Evolutionary conservation across 208 protist species (phyloP), one percentile per base, ranked within the genome.

Genomic region (Crithidia brevicula): DNA sequence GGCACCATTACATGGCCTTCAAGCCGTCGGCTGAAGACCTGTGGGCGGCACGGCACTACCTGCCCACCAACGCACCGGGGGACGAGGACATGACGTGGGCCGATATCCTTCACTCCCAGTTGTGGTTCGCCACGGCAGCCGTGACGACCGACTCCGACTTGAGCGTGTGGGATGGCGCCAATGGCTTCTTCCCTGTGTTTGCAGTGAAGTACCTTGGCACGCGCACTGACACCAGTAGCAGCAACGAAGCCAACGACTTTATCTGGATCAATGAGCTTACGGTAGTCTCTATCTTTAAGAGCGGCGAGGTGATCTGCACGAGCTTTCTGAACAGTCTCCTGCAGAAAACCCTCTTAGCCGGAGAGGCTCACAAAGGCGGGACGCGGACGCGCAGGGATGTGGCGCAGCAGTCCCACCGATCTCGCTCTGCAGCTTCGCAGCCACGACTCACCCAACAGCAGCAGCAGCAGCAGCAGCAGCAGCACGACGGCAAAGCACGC

Each of bases 211-310:
- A 67, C 53, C 51, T 74, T 10, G 25, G 54, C 11, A 46, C 58
- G 9, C 57, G 53, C 13, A 67, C 50, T 3, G 61, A 69, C 60
- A 40, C 38, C 30, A 33, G 33, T 9, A 72, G 34, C 38, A 74
- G 57, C 18, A 65, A 81, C 43, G 84, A 80, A 53, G 72, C 79
- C 22, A 82, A 62, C 33, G 88, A 93, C 72, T 90, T 92, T 67
- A 75, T 82, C 18, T 96, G 91, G 88, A 53, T 96, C 15, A 93
- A 96, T 43, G 64, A 86, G 52, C 65, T 92, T 18, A 88, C 87
- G 3, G n/a, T 96, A 20, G 82, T 93, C 22, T 74, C 82, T 11
- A 75, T 89, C 15, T 88, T 88, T 50, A 88, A 86, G 42, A 79
- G 74, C 30, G 81, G 83, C 20, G 79, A 86, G 43, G 76, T 94